Conservation (phyloP, 2,329 filamentous ascomycete species). For the Colletotrichum sp. region DNA sequence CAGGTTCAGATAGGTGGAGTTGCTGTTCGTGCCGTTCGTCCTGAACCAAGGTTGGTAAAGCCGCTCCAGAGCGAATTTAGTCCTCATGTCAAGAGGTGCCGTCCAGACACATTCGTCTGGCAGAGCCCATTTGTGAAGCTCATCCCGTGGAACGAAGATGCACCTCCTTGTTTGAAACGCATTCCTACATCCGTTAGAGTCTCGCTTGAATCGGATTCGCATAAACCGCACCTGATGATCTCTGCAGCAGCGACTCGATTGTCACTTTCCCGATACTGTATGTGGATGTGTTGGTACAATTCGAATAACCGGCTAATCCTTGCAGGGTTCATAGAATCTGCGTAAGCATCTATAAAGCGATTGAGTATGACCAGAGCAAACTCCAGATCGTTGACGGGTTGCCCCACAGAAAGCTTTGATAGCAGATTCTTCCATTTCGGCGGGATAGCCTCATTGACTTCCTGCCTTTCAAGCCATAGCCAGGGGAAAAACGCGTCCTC, state of each 20-base stretch:
- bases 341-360: not conserved
- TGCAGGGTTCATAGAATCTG: not conserved
- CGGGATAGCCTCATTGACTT: not conserved
- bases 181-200: not conserved
- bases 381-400: not conserved
- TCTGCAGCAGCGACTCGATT: not conserved
- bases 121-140: not conserved
- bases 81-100: not conserved
- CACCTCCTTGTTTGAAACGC: not conserved
- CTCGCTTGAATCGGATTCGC: accelerated
- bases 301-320: not conserved
- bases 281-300: not conserved
- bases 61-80: not conserved
- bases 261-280: not conserved
- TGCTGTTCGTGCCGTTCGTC: not conserved
- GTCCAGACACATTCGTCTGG: not conserved
- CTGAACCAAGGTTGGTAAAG: not conserved
- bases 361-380: constrained; percentile 3
- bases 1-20: not conserved
- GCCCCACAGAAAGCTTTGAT: not conserved
- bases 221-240: not conserved
- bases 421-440: not conserved
- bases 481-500: not conserved
- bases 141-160: not conserved
- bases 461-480: not conserved